These are phyloP conservation scores for Aspergillus novoparasiticus DNA, from an alignment of 2,329 filamentous ascomycete genomes.

Conservation along the genomic window DNA sequence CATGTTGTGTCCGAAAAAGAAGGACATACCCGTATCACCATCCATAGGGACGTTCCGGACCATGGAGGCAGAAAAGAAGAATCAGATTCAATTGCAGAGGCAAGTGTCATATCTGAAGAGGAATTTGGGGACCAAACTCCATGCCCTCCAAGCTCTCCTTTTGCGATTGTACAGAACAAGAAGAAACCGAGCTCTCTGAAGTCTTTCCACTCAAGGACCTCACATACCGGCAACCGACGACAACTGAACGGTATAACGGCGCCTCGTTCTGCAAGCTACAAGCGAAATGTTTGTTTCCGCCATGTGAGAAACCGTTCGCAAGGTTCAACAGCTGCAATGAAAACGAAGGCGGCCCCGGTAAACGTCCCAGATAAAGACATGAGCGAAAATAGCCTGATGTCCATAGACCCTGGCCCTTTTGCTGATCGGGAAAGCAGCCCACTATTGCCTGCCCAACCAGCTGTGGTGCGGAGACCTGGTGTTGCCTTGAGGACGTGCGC, in stretches of 20 bases:
- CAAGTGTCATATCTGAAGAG: slow-evolving; percentile 25
- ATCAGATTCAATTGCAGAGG: slow-evolving; percentile 15
- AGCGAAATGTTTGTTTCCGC: slow-evolving; percentile 65
- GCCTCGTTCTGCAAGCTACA: slow-evolving; percentile 55
- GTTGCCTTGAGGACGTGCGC: slow-evolving; percentile 30
- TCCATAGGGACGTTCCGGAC: slow-evolving; percentile 57
- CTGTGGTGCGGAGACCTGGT: slow-evolving; percentile 36
- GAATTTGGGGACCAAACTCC: slow-evolving; percentile 16
- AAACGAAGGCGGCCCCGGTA: slow-evolving; percentile 18
- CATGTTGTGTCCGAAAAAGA: slow-evolving; percentile 50
- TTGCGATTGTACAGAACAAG: slow-evolving; percentile 35
- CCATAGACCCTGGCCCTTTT: slow-evolving; percentile 21
- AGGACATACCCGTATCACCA: slow-evolving; percentile 67
- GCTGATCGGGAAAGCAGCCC: slow-evolving; percentile 39
- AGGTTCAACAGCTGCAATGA: slow-evolving; percentile 27
- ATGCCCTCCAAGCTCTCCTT: slow-evolving; percentile 29
- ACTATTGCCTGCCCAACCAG: slow-evolving; percentile 43
- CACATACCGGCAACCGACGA: slow-evolving; percentile 51
- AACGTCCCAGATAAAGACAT: slow-evolving; percentile 25
- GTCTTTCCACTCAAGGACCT: slow-evolving; percentile 50
- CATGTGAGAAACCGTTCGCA: slow-evolving; percentile 52
- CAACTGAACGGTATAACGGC: slow-evolving; percentile 36
- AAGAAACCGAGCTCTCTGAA: slow-evolving; percentile 38
- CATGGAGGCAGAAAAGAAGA: slow-evolving; percentile 7
- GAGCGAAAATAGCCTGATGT: slow-evolving; percentile 28